Percentiles rank a stretch among this genome's conserved stretches.
Evolutionary conservation across 441 rosid genomes (phyloP).

Genomic region (Kokia cookei): DNA sequence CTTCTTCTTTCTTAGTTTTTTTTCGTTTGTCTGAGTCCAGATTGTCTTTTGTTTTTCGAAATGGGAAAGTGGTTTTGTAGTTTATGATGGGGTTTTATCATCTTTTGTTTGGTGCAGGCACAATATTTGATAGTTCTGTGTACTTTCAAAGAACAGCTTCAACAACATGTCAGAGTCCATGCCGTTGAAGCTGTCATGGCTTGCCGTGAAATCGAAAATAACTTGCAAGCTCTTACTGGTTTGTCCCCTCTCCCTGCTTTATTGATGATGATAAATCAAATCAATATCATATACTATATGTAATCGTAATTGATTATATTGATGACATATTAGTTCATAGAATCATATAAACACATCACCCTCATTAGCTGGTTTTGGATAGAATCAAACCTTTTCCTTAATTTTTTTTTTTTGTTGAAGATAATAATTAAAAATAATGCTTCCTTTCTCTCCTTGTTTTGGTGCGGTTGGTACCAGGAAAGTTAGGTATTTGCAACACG

Average conservation of each 20-base stretch:
- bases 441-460: background rate
- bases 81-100: background rate
- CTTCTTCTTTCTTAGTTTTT: background rate
- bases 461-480: conserved; percentile 18
- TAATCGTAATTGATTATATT: background rate
- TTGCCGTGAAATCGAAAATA: conserved; percentile 90
- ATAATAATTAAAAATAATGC: background rate
- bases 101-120: conserved; percentile 36
- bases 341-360: background rate
- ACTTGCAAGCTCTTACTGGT: conserved; percentile 93
- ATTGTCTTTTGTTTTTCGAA: background rate
- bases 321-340: background rate
- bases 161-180: conserved; percentile 94
- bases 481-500: background rate
- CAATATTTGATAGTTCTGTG: conserved; percentile 86
- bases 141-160: conserved; percentile 93
- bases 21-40: background rate
- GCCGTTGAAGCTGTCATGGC: conserved; percentile 99
- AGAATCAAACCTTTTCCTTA: background rate
- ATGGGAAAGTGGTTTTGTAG: background rate
- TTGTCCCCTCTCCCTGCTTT: conserved; percentile 4
- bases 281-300: background rate
- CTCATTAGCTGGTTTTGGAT: background rate
- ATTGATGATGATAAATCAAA: background rate
- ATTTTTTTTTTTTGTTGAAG: background rate